These are phyloP conservation scores for Ophiognomonia clavigignenti-juglandacearum DNA, from an alignment of 2,329 filamentous ascomycete genomes.

Conservation along the genomic window DNA sequence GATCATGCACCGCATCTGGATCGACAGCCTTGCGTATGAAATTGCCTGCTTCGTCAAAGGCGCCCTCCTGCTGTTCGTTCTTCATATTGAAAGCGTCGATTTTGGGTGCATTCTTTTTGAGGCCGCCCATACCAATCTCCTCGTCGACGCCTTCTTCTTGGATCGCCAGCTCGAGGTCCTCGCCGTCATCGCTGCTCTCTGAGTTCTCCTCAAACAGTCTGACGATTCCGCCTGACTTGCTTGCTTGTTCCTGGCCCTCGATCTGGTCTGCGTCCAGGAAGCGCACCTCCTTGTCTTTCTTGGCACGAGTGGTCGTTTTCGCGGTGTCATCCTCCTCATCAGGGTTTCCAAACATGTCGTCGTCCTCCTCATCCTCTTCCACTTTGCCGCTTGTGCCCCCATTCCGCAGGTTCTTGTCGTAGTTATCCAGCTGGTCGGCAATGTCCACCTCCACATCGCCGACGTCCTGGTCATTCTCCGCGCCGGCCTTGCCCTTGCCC, in stretches of 20 bases:
- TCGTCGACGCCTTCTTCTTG: constrained; percentile 76
- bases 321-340: constrained; percentile 19
- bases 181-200: constrained; percentile 56
- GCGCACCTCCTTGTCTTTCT: constrained; percentile 58
- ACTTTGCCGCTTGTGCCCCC: constrained; percentile 25
- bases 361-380: constrained; percentile 51
- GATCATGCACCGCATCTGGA: constrained; percentile 84
- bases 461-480: constrained; percentile 22
- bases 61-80: constrained; percentile 83
- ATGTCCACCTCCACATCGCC: constrained; percentile 44
- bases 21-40: constrained; percentile 86
- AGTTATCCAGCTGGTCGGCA: constrained; percentile 49
- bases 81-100: constrained; percentile 96
- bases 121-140: constrained; percentile 82
- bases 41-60: constrained; percentile 87
- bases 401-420: constrained; percentile 38
- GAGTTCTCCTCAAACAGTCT: constrained; percentile 47
- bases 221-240: constrained; percentile 70
- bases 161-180: constrained; percentile 70
- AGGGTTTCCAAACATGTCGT: constrained; percentile 79
- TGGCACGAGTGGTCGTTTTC: constrained; percentile 37
- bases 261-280: constrained; percentile 62
- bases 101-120: constrained; percentile 90
- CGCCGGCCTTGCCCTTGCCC: constrained; percentile 32
- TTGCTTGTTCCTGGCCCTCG: constrained; percentile 70